These are phyloP conservation scores for Pleurotus djamor DNA, from an alignment of 768 basidiomycete species.

Conservation along the genomic window DNA sequence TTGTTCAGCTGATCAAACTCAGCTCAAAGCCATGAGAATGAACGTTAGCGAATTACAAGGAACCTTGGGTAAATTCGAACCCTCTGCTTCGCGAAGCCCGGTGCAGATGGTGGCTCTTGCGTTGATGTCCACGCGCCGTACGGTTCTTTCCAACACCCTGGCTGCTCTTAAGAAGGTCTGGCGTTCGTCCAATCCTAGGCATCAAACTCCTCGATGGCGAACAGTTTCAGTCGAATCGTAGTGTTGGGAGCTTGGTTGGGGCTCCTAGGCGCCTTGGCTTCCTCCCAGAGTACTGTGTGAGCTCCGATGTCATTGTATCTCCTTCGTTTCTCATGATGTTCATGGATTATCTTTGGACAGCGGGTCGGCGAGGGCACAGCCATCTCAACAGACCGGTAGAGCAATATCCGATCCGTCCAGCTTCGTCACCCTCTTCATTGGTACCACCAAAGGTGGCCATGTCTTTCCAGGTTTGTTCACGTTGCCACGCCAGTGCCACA, in stretches of 20 bases:
- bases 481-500: background rate
- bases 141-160: background rate
- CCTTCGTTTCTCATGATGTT: background rate
- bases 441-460: slow-evolving; percentile 64
- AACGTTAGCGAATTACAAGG: background rate
- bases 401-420: slow-evolving; percentile 31
- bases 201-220: background rate
- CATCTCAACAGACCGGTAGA: background rate
- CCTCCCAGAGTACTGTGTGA: background rate
- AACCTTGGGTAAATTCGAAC: slow-evolving; percentile 1
- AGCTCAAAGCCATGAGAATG: background rate
- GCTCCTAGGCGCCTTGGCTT: background rate
- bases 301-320: background rate
- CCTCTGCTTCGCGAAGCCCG: background rate
- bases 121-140: background rate
- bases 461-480: slow-evolving; percentile 53
- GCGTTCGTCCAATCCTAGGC: background rate
- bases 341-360: background rate
- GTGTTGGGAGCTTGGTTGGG: background rate
- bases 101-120: background rate
- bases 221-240: background rate
- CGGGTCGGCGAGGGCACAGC: background rate
- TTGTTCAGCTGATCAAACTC: background rate
- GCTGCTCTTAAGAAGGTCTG: background rate
- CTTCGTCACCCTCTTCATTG: slow-evolving; percentile 60